phyloP scores from a whole-genome alignment of 73 alveolate species.

The Paramecium tetraurelia region DNA sequence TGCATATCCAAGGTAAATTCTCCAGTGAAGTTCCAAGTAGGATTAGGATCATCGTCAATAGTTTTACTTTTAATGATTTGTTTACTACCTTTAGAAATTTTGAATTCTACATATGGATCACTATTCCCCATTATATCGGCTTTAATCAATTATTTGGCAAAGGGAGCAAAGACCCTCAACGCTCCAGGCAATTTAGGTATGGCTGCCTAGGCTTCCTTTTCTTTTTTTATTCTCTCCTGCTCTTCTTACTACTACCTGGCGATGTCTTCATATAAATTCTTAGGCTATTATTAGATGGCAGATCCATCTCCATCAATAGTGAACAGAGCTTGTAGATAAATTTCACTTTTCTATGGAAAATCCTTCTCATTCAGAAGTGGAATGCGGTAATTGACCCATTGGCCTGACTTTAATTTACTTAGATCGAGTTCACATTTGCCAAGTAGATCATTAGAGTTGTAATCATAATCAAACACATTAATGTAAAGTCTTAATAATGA shows the following conservation, averaged over 20 bases:
- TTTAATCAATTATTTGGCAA: conserved; percentile 20
- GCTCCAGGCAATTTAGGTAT: conserved; percentile 8
- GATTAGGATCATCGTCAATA: conserved; percentile 39
- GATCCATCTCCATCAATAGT: conserved; percentile 39
- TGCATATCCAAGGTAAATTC: conserved; percentile 13
- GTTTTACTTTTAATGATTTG: conserved; percentile 20
- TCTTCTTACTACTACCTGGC: not conserved
- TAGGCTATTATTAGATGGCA: not conserved
- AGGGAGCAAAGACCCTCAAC: not conserved
- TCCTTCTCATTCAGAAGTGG: conserved; percentile 23
- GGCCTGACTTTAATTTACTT: not conserved
- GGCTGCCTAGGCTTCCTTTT: conserved; percentile 32
- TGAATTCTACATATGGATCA: conserved; percentile 53
- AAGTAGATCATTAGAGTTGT: not conserved
- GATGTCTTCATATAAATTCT: not conserved
- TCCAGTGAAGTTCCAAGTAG: conserved; percentile 37
- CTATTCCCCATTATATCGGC: conserved; percentile 32
- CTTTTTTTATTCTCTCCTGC: not conserved
- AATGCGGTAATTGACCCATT: conserved; percentile 19
- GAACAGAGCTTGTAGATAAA: conserved; percentile 9
- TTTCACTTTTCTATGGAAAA: conserved; percentile 48
- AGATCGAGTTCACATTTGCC: not conserved
- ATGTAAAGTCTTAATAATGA: not conserved
- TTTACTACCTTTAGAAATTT: conserved; percentile 40
- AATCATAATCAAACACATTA: conserved; percentile 50